Conservation (phyloP, 805 yeast species). For the Metschnikowia vanudenii region DNA sequence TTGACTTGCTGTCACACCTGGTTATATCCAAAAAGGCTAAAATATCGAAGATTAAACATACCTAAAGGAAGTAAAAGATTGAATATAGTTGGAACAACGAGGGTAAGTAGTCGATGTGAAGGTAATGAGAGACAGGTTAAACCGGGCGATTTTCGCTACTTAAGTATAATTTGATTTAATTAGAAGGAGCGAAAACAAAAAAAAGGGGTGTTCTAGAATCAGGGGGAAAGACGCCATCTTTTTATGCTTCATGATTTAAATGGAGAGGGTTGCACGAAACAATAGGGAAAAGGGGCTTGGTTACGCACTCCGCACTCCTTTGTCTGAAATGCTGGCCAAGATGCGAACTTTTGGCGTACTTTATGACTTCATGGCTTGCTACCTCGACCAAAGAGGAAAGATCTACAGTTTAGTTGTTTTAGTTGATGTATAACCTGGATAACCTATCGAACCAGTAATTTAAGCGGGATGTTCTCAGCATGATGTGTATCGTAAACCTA, state of each 20-base stretch:
- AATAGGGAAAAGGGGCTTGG: neutral
- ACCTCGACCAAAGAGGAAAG: conserved; percentile 2
- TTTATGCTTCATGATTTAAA: conserved; percentile 7
- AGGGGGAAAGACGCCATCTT: conserved; percentile 2
- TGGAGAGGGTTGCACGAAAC: neutral
- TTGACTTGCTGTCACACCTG: too few relatives aligned
- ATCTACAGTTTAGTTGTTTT: neutral
- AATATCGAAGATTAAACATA: neutral
- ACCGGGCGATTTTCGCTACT: conserved; percentile 5
- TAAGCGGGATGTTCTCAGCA: too few relatives aligned
- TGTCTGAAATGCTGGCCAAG: neutral
- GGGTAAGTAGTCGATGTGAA: neutral
- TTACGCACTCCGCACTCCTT: neutral
- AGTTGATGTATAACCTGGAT: too few relatives aligned
- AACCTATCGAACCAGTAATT: too few relatives aligned
- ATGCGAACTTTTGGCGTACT: neutral
- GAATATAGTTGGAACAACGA: neutral
- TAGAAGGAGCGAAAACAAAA: neutral
- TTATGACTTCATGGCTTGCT: neutral
- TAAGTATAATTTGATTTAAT: too few relatives aligned
- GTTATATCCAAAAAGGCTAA: neutral
- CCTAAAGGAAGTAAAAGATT: neutral
- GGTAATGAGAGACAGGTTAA: conserved; percentile 20
- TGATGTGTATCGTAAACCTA: too few relatives aligned
- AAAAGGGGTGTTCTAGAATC: neutral